These are phyloP conservation scores for Orbilia blumenaviensis DNA, from an alignment of 2,329 filamentous ascomycete genomes.

Conservation along the genomic window DNA sequence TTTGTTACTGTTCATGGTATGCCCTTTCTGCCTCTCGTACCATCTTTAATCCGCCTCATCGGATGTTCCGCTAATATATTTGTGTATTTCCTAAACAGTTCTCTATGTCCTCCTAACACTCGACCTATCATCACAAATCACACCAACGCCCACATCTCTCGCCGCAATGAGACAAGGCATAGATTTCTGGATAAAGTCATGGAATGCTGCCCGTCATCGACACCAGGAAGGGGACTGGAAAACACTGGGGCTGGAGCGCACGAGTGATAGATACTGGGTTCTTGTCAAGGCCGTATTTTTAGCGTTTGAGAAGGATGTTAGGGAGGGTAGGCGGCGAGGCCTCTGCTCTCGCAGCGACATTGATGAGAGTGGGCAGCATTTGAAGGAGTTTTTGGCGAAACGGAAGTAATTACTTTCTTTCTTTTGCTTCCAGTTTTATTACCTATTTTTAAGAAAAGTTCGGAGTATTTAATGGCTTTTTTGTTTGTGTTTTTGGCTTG, in stretches of 20 bases:
- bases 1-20: conserved; percentile 47
- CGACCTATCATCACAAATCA: conserved; percentile 41
- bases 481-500: neutral
- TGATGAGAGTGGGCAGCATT: conserved; percentile 46
- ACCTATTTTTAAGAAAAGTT: conserved; percentile 1
- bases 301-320: conserved; percentile 50
- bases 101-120: conserved; percentile 30
- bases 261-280: conserved; percentile 48
- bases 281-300: conserved; percentile 47
- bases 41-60: too few species aligned
- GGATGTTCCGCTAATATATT: too few species aligned
- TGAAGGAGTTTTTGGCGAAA: conserved; percentile 54
- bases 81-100: too few species aligned
- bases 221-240: conserved; percentile 38
- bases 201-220: conserved; percentile 26
- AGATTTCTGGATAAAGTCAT: conserved; percentile 47
- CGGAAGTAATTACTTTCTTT: conserved; percentile 20
- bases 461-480: neutral
- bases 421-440: neutral
- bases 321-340: conserved; percentile 25
- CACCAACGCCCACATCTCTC: conserved; percentile 16
- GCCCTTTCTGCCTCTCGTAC: neutral
- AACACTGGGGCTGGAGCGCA: conserved; percentile 38
- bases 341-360: conserved; percentile 31
- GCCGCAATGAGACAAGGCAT: conserved; percentile 40